Evolutionary conservation across 225 moss, liverwort and hornwort species (phyloP).

Genomic region (Bryum argenteum): DNA sequence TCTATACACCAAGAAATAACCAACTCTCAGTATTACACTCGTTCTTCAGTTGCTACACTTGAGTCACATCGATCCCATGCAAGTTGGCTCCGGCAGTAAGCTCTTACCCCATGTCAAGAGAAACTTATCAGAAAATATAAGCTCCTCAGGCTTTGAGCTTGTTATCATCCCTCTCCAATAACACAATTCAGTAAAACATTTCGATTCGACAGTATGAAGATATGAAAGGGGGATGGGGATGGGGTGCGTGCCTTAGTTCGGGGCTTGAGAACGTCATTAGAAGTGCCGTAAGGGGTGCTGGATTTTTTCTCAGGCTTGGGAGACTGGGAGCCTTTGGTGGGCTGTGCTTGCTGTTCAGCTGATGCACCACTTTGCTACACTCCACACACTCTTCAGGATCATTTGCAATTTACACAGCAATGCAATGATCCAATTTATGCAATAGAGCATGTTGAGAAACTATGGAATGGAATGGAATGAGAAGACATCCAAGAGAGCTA

Average conservation of each 20-base stretch:
- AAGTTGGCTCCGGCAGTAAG: no score
- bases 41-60: no score
- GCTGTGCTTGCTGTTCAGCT: constrained; percentile 8
- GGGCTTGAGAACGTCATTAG: constrained; percentile 32
- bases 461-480: no score
- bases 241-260: constrained; percentile 40
- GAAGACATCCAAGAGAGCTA: constrained; percentile 5
- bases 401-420: constrained; percentile 12
- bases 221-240: not conserved
- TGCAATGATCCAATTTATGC: no score
- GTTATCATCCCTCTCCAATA: no score
- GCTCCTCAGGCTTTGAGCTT: no score
- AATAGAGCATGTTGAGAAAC: no score
- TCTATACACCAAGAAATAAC: no score
- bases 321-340: constrained; percentile 17
- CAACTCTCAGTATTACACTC: no score
- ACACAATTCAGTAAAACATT: not conserved
- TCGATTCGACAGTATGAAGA: not conserved
- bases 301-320: constrained; percentile 27
- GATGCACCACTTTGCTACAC: constrained; percentile 32
- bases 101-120: no score
- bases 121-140: no score
- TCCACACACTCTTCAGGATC: not conserved
- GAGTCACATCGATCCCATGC: no score
- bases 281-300: constrained; percentile 44